phyloP scores from a whole-genome alignment of 2,329 filamentous ascomycete genomes.

The Verticillium isaacii region DNA sequence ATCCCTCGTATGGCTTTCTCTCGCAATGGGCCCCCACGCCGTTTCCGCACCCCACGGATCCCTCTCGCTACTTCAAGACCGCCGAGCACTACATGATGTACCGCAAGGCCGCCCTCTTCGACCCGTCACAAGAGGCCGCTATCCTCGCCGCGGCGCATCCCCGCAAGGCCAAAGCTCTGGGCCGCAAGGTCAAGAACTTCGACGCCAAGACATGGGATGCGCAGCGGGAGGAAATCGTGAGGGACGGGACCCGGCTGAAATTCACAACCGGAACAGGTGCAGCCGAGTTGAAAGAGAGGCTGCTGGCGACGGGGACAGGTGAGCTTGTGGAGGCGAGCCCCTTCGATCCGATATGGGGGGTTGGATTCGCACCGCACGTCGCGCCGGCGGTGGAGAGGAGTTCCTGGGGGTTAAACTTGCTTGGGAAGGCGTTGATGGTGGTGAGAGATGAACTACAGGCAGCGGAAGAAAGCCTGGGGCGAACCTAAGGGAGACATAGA shows the following conservation, averaged over 20 bases:
- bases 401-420: slow-evolving; percentile 59
- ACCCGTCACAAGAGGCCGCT: slow-evolving; percentile 34
- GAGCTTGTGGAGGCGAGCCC: slow-evolving; percentile 61
- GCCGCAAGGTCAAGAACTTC: slow-evolving; percentile 50
- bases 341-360: slow-evolving; percentile 59
- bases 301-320: slow-evolving; percentile 54
- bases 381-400: slow-evolving; percentile 38
- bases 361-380: slow-evolving; percentile 51
- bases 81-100: slow-evolving; percentile 56
- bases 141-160: slow-evolving; percentile 46
- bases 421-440: slow-evolving; percentile 58
- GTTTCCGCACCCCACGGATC: slow-evolving; percentile 36
- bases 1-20: slow-evolving; percentile 48
- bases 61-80: slow-evolving; percentile 36
- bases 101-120: slow-evolving; percentile 46
- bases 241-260: slow-evolving; percentile 53
- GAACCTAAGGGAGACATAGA: not conserved
- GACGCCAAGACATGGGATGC: slow-evolving; percentile 44
- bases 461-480: slow-evolving; percentile 19
- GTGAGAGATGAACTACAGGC: slow-evolving; percentile 48
- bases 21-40: slow-evolving; percentile 56
- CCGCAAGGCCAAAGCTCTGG: slow-evolving; percentile 45
- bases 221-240: slow-evolving; percentile 49
- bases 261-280: slow-evolving; percentile 44
- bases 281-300: slow-evolving; percentile 34